Evolutionary conservation across 139 green algal species (phyloP), one percentile per base, ranked within the genome.

Genomic region (Nannochloris sp.): DNA sequence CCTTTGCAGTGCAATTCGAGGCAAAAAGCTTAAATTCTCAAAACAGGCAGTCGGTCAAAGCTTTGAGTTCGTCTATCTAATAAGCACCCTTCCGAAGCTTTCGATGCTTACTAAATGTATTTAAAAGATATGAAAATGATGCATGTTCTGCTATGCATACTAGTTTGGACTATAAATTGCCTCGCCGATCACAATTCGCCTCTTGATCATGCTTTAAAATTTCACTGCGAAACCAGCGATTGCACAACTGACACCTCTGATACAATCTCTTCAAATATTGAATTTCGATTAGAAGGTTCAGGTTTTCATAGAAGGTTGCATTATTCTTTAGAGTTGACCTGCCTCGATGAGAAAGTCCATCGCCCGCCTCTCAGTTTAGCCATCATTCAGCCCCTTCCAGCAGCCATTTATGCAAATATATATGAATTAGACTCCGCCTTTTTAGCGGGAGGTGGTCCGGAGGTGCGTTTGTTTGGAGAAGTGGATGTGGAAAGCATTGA

Each of bases 401-500:
- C 64, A 0, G 60, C n/a, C 3, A 3, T 75, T 25, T 75, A 53
- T 47, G 60, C 60, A 2, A 37, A 75, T 15, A 24, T 75, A 2
- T 75, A 75, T n/a, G 19, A 75, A 47, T 36, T 70, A 0, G 23
- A 70, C 27, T 57, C 61, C 24, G 60, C 47, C 12, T 57, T 36
- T 4, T 56, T 45, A 3, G 2, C 45, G 29, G 37, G 60, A 2
- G 27, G 38, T 7, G 48, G 60, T 1, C 68, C 68, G 1, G 27
- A 27, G 3, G 48, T 48, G 25, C 24, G 35, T 29, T 36, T 73
- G 10, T 61, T 77, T 60, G 71, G 71, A 2, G 19, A 14, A 2
- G 45, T 77, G 4, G 64, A 77, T 58, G 54, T 77, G 15, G 71
- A 77, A 19, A 77, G 64, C 51, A 77, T 77, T 23, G 64, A 68